Evolutionary conservation across 352 stramenopile genomes (phyloP).

Genomic region (Pythium chondricola): DNA sequence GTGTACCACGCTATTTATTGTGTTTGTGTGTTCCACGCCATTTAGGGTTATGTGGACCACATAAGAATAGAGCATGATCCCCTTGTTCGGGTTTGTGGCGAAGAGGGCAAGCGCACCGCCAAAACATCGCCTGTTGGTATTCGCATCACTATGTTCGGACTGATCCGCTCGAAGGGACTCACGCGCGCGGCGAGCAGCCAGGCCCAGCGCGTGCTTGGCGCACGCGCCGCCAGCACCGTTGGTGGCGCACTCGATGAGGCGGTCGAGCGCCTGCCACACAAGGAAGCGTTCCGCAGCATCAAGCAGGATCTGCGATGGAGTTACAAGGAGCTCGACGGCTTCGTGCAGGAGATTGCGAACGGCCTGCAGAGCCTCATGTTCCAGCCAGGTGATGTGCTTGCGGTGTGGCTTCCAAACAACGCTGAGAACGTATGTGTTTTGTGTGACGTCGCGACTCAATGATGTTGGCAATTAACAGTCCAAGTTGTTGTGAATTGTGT

Average conservation of each 20-base stretch:
- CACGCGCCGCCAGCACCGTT: slow-evolving; percentile 54
- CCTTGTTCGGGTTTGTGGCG: slow-evolving; percentile 30
- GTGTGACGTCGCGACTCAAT: no score
- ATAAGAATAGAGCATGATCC: neutral
- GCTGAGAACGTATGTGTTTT: slow-evolving; percentile 54
- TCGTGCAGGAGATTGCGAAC: slow-evolving; percentile 73
- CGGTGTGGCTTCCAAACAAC: slow-evolving; percentile 81
- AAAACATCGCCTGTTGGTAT: slow-evolving; percentile 8
- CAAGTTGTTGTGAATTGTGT: neutral
- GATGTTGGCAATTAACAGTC: no score
- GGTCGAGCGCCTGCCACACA: slow-evolving; percentile 73
- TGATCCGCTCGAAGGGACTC: slow-evolving; percentile 58
- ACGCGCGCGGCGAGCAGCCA: slow-evolving; percentile 20
- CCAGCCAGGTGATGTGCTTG: slow-evolving; percentile 63
- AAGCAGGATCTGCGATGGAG: slow-evolving; percentile 83
- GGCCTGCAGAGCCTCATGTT: slow-evolving; percentile 74
- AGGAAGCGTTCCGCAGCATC: slow-evolving; percentile 78
- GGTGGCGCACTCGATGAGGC: slow-evolving; percentile 67
- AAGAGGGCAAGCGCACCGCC: slow-evolving; percentile 26
- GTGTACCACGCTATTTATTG: neutral
- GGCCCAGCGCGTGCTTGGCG: slow-evolving; percentile 21
- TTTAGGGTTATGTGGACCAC: slow-evolving; percentile 9
- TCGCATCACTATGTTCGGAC: slow-evolving; percentile 42
- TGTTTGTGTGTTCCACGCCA: slow-evolving; percentile 16
- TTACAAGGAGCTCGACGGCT: slow-evolving; percentile 75